phyloP scores from a whole-genome alignment of 192 early-diverging fungal genomes.

The Entomortierella beljakovae region DNA sequence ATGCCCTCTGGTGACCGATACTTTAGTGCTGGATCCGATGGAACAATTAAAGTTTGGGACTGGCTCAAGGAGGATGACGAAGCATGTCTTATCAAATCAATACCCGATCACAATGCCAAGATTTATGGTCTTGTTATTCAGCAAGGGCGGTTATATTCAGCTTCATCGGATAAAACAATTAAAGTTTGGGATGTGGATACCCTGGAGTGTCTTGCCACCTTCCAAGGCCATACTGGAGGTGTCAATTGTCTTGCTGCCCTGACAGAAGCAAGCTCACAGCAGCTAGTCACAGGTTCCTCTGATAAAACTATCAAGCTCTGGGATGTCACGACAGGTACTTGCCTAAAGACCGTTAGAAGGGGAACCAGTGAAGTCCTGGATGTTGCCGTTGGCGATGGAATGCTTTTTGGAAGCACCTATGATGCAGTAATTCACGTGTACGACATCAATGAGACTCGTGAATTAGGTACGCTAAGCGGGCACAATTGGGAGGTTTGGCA shows the following conservation, averaged over 20 bases:
- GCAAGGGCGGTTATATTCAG: slow-evolving; percentile 60
- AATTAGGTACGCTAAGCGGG: slow-evolving; percentile 59
- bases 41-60: slow-evolving; percentile 68
- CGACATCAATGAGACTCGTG: slow-evolving; percentile 48
- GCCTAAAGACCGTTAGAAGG: slow-evolving; percentile 58
- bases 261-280: slow-evolving; percentile 33
- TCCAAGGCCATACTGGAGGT: slow-evolving; percentile 64
- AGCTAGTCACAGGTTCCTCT: slow-evolving; percentile 43
- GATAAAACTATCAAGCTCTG: slow-evolving; percentile 58
- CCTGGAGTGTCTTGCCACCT: slow-evolving; percentile 59
- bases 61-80: slow-evolving; percentile 31
- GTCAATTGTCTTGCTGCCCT: slow-evolving; percentile 63
- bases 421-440: slow-evolving; percentile 69
- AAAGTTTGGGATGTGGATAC: slow-evolving; percentile 65
- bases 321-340: slow-evolving; percentile 61
- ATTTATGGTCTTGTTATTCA: slow-evolving; percentile 62
- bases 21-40: slow-evolving; percentile 67
- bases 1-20: slow-evolving; percentile 52
- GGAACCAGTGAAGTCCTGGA: slow-evolving; percentile 64
- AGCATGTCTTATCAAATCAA: slow-evolving; percentile 40
- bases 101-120: slow-evolving; percentile 62
- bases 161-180: slow-evolving; percentile 65
- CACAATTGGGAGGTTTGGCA: slow-evolving; percentile 77
- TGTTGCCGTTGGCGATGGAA: slow-evolving; percentile 59
- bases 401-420: slow-evolving; percentile 67